phyloP scores from a whole-genome alignment of 495 filamentous ascomycete genomes.

The Chlorociboria aeruginascens region DNA sequence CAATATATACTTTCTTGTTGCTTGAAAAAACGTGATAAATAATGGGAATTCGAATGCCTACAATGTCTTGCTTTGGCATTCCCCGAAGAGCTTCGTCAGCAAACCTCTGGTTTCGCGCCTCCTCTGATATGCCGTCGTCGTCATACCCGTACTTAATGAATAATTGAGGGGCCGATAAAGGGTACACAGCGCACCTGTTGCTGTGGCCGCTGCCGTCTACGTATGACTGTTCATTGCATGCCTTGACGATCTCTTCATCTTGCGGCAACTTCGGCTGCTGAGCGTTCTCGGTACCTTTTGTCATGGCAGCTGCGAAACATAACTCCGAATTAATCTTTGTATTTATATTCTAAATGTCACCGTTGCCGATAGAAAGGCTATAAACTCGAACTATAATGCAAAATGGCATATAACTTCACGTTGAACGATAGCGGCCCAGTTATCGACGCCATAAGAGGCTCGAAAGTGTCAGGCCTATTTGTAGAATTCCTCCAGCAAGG shows the following conservation, averaged over 20 bases:
- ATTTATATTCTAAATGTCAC: too few species aligned
- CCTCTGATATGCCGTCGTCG: background rate
- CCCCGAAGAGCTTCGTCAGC: background rate
- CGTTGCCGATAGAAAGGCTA: too few species aligned
- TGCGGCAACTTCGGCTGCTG: background rate
- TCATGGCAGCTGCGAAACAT: too few species aligned
- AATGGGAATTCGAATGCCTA: background rate
- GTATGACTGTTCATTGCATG: background rate
- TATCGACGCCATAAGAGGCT: too few species aligned
- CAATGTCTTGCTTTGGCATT: background rate
- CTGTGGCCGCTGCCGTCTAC: background rate
- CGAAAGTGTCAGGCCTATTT: too few species aligned
- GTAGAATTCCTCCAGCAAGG: too few species aligned
- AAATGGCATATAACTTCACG: too few species aligned
- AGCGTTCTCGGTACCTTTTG: too few species aligned
- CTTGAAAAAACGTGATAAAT: background rate
- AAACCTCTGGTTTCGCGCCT: background rate
- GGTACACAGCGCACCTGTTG: background rate
- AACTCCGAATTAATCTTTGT: too few species aligned
- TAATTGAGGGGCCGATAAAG: background rate
- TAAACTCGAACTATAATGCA: too few species aligned
- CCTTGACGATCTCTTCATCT: background rate
- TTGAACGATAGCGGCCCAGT: too few species aligned
- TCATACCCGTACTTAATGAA: slow-evolving; percentile 2
- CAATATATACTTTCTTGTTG: background rate